Evolutionary conservation across 176 grass and related monocot species (phyloP), one percentile per base, ranked within the genome.

Genomic region (Phragmites australis): DNA sequence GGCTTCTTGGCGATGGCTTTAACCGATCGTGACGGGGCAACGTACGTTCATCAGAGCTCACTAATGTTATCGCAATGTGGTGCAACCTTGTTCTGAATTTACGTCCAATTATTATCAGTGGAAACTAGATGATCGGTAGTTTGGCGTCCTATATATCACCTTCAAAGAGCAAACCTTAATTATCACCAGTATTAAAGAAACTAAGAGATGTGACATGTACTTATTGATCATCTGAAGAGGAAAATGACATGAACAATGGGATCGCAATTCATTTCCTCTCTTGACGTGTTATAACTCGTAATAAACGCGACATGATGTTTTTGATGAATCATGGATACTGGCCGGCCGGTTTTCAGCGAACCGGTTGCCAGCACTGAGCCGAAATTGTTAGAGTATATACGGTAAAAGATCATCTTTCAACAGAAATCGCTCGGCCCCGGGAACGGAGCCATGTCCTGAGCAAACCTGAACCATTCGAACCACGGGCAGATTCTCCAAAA

Each of bases 11-110:
- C 3, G 3, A 9, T 19, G 76, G 76, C 68, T 57, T 55, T 72
- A 45, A 45, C 68, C 21, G 76, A 80, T 37, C 6, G 49, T 46
- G 51, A 66, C 3, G 78, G 59, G 52, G 15, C 76, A 80, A 56
- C 47, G 1, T 32, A 46, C 26, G 44, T 52, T 83, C 3, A n/a
- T 15, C 34, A 23, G 17, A 65, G 23, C 12, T 57, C 18, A n/a
- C 21, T 19, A 47, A 30, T 46, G 55, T 14, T 8, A 30, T 19
- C 15, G 50, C 39, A 40, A 65, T 53, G 48, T 53, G 31, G 10
- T 62, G 40, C 25, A 1, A 47, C 66, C n/a, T 52, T 15, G 66
- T 66, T 65, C 23, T 23, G 37, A 44, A n/a, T 16, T 54, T 41
- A 65, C 70, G 39, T 1, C 43, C 32, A 74, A 74, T 74, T 30